Evolutionary conservation across 1,139 yeast genomes (phyloP).

Genomic region (Suhomyces ambrosiae): DNA sequence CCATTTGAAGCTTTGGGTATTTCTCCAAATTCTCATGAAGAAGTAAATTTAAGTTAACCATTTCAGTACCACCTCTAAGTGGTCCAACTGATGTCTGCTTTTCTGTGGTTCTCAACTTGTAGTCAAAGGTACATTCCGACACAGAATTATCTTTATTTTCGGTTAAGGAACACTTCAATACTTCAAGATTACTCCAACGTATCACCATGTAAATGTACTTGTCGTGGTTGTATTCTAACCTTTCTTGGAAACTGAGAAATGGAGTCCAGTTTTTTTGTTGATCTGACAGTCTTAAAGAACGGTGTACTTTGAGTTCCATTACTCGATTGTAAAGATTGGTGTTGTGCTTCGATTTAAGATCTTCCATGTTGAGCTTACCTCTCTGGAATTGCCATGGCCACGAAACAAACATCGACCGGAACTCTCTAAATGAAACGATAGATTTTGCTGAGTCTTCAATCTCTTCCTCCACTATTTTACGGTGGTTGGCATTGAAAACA

Average conservation of each 20-base stretch:
- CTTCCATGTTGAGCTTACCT: slow-evolving; percentile 34
- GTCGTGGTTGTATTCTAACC: slow-evolving; percentile 28
- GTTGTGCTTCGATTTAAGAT: slow-evolving; percentile 19
- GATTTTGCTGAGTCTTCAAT: slow-evolving; percentile 16
- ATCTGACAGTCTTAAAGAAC: slow-evolving; percentile 21
- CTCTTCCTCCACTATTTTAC: slow-evolving; percentile 21
- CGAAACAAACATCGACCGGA: slow-evolving; percentile 36
- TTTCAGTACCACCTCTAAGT: slow-evolving; percentile 31
- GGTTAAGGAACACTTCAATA: slow-evolving; percentile 29
- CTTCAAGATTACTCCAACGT: slow-evolving; percentile 40
- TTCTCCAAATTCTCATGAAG: slow-evolving; percentile 7
- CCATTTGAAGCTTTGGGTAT: slow-evolving; percentile 6
- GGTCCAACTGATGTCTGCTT: slow-evolving; percentile 19
- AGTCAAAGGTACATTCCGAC: slow-evolving; percentile 33
- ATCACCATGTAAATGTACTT: slow-evolving; percentile 36
- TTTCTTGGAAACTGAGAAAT: slow-evolving; percentile 28
- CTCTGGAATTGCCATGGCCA: slow-evolving; percentile 44
- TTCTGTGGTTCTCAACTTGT: slow-evolving; percentile 16
- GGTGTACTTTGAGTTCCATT: slow-evolving; percentile 30
- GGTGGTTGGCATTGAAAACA: slow-evolving; percentile 36
- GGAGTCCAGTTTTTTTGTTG: slow-evolving; percentile 51
- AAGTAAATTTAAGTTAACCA: slow-evolving; percentile 21
- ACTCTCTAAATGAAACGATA: slow-evolving; percentile 9
- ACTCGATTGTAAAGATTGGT: slow-evolving; percentile 25
- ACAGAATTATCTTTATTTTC: slow-evolving; percentile 10